Evolutionary conservation across 768 basidiomycete genomes (phyloP).

Genomic region (Serendipita sp.): DNA sequence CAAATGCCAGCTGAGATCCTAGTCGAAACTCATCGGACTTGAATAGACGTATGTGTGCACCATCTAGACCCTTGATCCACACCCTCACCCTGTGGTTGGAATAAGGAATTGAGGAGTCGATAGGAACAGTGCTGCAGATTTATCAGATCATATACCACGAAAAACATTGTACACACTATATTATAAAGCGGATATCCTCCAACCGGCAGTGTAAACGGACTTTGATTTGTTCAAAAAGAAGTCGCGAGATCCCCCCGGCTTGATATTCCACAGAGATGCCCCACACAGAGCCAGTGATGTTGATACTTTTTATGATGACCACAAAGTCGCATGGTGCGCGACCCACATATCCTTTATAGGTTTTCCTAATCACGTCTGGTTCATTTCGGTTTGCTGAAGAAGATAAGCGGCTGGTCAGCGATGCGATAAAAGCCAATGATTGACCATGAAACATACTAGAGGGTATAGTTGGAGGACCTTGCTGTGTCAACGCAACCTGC

Average conservation of each 20-base stretch:
- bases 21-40: constrained; percentile 48
- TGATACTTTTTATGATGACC: constrained; percentile 26
- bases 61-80: constrained; percentile 41
- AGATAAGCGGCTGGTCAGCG: not conserved
- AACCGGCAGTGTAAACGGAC: constrained; percentile 41
- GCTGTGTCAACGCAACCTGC: constrained; percentile 38
- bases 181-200: constrained; percentile 35
- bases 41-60: constrained; percentile 50
- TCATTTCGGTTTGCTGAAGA: constrained; percentile 21
- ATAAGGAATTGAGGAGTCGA: constrained; percentile 35
- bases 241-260: constrained; percentile 41
- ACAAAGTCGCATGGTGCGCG: constrained; percentile 40
- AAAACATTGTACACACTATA: constrained; percentile 32
- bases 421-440: not conserved
- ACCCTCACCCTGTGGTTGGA: constrained; percentile 48
- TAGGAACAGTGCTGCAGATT: constrained; percentile 33
- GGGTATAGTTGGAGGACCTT: not conserved
- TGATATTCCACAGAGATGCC: constrained; percentile 49
- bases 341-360: constrained; percentile 43
- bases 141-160: not conserved
- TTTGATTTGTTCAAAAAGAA: constrained; percentile 36
- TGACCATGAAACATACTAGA: not conserved
- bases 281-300: constrained; percentile 25
- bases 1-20: constrained; percentile 40
- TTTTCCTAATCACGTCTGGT: constrained; percentile 28